These are phyloP conservation scores for Taphrina flavorubra DNA, from an alignment of 1,139 yeast species.

Conservation along the genomic window DNA sequence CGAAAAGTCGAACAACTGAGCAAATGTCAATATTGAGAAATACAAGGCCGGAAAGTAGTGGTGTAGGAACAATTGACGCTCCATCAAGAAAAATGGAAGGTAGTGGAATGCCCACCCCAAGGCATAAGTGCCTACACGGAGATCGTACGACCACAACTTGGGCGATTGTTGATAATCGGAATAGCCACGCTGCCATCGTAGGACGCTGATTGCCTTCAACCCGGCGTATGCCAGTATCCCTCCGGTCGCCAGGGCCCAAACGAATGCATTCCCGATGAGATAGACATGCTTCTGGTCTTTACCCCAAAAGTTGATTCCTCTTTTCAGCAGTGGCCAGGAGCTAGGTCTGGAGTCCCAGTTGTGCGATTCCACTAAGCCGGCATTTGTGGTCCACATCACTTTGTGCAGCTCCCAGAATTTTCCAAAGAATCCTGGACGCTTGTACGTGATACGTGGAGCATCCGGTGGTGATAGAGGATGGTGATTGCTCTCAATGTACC, in stretches of 20 bases:
- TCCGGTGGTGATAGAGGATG: conserved; percentile 48
- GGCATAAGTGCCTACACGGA: conserved; percentile 69
- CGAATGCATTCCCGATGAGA: conserved; percentile 84
- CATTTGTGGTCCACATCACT: conserved; percentile 91
- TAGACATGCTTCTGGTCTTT: conserved; percentile 77
- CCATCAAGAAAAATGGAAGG: conserved; percentile 89
- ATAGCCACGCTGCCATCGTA: conserved; percentile 73
- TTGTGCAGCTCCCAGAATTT: conserved; percentile 79
- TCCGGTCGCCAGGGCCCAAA: conserved; percentile 85
- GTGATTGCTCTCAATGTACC: conserved; percentile 84
- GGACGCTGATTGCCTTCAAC: conserved; percentile 61
- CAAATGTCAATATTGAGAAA: conserved; percentile 83
- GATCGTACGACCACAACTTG: conserved; percentile 71
- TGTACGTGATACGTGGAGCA: conserved; percentile 67
- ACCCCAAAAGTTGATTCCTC: conserved; percentile 97
- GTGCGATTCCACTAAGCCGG: conserved; percentile 82
- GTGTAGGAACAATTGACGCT: conserved; percentile 89
- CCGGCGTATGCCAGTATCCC: conserved; percentile 62
- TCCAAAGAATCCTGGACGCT: conserved; percentile 64
- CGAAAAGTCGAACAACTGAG: conserved; percentile 77
- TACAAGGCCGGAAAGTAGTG: conserved; percentile 91
- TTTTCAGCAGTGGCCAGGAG: conserved; percentile 84
- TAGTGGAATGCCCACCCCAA: conserved; percentile 87
- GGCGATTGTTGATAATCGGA: conserved; percentile 54
- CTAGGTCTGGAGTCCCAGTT: conserved; percentile 85